A percentile compares a stretch with the other conserved stretches of the same genome.
Evolutionary conservation across 176 grass and related monocot genomes (phyloP).

Genomic region (Oryza rufipogon): DNA sequence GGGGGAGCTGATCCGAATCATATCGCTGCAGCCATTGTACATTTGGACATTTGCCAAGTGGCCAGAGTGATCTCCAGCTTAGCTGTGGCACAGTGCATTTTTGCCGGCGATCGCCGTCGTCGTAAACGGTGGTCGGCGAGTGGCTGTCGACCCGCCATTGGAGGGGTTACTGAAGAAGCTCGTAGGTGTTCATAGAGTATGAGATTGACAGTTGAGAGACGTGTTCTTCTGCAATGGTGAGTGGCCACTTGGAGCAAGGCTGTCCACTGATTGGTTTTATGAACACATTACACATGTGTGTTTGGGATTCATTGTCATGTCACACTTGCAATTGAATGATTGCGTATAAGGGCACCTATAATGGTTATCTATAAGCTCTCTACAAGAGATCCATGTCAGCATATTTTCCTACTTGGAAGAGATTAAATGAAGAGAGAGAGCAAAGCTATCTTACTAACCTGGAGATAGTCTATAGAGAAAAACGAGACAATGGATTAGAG

Average conservation of each 20-base stretch:
- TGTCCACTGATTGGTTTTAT: not conserved
- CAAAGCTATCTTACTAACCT: too few species aligned
- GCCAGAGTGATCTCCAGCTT: not conserved
- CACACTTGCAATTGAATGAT: not conserved
- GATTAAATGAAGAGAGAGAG: too few species aligned
- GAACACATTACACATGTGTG: not conserved
- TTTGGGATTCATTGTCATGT: not conserved
- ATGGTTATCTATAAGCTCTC: too few species aligned
- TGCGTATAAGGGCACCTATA: too few species aligned
- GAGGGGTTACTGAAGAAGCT: not conserved
- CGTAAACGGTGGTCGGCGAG: not conserved
- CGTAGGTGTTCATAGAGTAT: not conserved
- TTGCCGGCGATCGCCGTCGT: not conserved
- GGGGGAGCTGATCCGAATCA: not conserved
- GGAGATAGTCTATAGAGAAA: too few species aligned
- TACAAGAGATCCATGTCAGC: too few species aligned
- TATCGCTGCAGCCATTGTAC: not conserved
- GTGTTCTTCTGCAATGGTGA: not conserved
- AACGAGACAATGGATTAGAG: too few species aligned
- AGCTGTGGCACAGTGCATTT: not conserved
- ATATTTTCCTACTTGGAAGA: too few species aligned
- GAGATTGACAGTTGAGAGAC: not conserved
- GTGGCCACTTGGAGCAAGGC: conserved; percentile 26
- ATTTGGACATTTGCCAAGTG: not conserved
- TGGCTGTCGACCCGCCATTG: conserved; percentile 11